Percentiles rank a stretch among this genome's conserved stretches.
These are phyloP conservation scores for Chytriomyces sp. DNA, from an alignment of 192 early-diverging fungal genomes.

Conservation along the genomic window DNA sequence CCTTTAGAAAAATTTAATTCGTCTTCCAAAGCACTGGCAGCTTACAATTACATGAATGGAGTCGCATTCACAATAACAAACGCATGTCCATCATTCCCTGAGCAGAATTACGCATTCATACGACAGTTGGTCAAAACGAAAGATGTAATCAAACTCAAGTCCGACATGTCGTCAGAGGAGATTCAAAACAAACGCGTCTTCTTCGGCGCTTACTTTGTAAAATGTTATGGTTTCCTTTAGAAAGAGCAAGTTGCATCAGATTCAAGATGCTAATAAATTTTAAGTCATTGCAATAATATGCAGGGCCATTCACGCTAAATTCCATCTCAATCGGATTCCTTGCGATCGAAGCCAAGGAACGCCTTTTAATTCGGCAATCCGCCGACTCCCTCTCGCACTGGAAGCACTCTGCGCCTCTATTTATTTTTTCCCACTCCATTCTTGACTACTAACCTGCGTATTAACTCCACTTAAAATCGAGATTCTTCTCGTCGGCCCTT, in stretches of 20 bases:
- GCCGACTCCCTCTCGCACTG: background rate
- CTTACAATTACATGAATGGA: conserved; percentile 2
- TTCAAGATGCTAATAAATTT: too few species aligned
- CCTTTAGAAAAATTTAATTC: background rate
- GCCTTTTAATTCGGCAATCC: background rate
- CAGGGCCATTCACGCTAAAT: background rate
- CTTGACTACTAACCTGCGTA: background rate
- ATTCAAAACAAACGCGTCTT: background rate
- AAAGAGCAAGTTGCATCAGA: too few species aligned
- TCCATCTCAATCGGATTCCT: conserved; percentile 10
- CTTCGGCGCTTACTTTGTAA: conserved; percentile 16
- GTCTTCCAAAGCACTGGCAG: background rate
- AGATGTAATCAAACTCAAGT: background rate
- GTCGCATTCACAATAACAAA: background rate
- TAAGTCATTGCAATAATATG: background rate
- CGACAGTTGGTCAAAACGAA: background rate
- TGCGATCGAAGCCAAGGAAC: background rate
- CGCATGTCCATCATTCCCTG: background rate
- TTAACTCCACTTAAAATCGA: background rate
- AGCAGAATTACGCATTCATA: background rate
- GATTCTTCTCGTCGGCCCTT: background rate
- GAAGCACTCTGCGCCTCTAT: background rate
- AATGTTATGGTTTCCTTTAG: conserved; percentile 15
- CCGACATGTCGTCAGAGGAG: conserved; percentile 8
- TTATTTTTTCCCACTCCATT: background rate